phyloP scores from a whole-genome alignment of 257 asterid species.

The Nicotiana attenuata region DNA sequence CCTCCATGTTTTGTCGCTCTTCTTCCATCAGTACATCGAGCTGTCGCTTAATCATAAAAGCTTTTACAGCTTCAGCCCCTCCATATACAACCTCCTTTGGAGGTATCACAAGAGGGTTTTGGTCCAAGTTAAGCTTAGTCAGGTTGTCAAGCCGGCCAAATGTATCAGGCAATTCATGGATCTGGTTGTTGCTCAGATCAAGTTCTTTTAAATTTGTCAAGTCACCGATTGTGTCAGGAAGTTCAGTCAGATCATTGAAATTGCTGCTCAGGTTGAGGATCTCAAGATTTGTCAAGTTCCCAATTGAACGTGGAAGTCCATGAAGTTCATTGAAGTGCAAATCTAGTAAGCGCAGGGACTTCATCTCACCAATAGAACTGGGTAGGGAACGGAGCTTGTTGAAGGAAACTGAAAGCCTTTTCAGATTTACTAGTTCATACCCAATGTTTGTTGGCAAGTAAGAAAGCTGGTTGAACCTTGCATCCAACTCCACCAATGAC shows the following conservation, averaged over 20 bases:
- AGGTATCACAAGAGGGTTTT: slow-evolving; percentile 76
- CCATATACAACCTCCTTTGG: slow-evolving; percentile 59
- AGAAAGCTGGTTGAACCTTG: slow-evolving; percentile 69
- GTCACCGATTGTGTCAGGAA: slow-evolving; percentile 70
- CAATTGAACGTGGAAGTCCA: slow-evolving; percentile 65
- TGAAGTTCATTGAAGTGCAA: slow-evolving; percentile 75
- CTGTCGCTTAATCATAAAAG: slow-evolving; percentile 55
- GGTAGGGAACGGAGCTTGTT: slow-evolving; percentile 85
- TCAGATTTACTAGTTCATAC: slow-evolving; percentile 52
- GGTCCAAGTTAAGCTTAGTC: slow-evolving; percentile 55
- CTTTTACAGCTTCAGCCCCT: slow-evolving; percentile 68
- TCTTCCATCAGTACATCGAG: slow-evolving; percentile 52
- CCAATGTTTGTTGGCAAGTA: slow-evolving; percentile 90
- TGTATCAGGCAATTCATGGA: slow-evolving; percentile 63
- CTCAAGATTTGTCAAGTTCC: slow-evolving; percentile 61
- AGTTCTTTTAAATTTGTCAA: slow-evolving; percentile 68
- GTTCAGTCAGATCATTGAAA: slow-evolving; percentile 69
- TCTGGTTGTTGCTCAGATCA: slow-evolving; percentile 92
- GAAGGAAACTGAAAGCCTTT: slow-evolving; percentile 48
- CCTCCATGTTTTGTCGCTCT: slow-evolving; percentile 30
- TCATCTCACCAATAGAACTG: slow-evolving; percentile 76
- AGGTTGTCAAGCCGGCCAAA: slow-evolving; percentile 58
- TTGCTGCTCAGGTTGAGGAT: slow-evolving; percentile 70
- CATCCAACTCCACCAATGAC: slow-evolving; percentile 64
- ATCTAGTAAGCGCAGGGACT: slow-evolving; percentile 51